phyloP scores from a whole-genome alignment of 2,329 filamentous ascomycete genomes.

The Penicillium hesseltinei region DNA sequence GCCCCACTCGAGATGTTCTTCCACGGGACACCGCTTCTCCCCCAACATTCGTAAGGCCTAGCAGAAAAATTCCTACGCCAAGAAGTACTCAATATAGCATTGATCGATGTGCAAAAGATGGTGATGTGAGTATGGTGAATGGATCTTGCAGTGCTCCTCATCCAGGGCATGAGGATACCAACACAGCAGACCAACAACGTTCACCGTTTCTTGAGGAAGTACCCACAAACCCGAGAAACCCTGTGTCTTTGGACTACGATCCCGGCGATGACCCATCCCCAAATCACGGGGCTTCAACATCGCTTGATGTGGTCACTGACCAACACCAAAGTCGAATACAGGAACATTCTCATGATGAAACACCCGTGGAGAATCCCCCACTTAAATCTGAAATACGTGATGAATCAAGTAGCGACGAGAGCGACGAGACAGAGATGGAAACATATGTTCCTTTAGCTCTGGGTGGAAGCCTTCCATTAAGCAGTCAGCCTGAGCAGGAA shows the following conservation, averaged over 20 bases:
- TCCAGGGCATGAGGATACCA: not conserved
- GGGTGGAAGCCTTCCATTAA: constrained; percentile 21
- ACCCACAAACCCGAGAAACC: not conserved
- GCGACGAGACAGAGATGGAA: constrained; percentile 39
- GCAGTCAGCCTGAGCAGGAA: constrained; percentile 26
- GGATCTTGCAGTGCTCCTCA: not conserved
- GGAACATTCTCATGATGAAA: not conserved
- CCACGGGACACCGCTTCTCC: constrained; percentile 33
- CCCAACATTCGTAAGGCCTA: constrained; percentile 4
- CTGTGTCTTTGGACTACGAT: not conserved
- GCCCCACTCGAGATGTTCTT: constrained; percentile 15
- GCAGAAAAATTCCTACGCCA: not conserved
- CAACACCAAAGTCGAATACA: not conserved
- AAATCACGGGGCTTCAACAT: not conserved
- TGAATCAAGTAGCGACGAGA: constrained; percentile 22
- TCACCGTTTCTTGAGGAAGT: not conserved
- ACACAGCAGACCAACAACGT: not conserved
- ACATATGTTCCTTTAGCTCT: constrained; percentile 35
- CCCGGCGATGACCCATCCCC: no score
- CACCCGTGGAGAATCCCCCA: no score
- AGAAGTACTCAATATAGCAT: not conserved
- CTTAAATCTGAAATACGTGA: not conserved
- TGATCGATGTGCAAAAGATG: not conserved
- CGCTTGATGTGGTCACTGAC: no score
- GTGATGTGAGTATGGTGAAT: not conserved